Conservation (phyloP, 1,284 basidiomycete species). For the Mycena sp. region DNA sequence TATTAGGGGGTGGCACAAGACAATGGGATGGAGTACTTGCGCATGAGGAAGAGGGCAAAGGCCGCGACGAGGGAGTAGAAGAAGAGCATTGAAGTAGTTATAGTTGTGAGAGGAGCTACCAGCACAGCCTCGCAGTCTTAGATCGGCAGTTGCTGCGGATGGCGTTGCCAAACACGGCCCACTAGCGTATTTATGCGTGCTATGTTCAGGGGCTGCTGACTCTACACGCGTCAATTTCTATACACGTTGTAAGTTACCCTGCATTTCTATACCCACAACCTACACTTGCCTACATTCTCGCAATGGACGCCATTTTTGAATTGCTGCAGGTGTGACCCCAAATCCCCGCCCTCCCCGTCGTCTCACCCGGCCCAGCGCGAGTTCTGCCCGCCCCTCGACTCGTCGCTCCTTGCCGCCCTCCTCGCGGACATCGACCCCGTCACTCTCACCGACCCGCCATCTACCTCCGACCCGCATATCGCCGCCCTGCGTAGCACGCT, state of each 20-base stretch:
- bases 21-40: conserved; percentile 51
- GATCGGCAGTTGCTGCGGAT: too few relatives aligned
- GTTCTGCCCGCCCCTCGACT: conserved; percentile 80
- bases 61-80: conserved; percentile 68
- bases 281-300: neutral
- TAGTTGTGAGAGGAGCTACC: too few relatives aligned
- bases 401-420: conserved; percentile 73
- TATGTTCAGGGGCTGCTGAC: too few relatives aligned
- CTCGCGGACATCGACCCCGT: conserved; percentile 59
- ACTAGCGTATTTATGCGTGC: too few relatives aligned
- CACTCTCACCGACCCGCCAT: conserved; percentile 24
- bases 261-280: conserved; percentile 8
- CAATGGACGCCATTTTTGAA: conserved; percentile 33
- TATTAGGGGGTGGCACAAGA: conserved; percentile 17
- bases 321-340: conserved; percentile 35
- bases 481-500: conserved; percentile 54
- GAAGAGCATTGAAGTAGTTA: conserved; percentile 16
- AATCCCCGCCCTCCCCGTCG: neutral
- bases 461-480: conserved; percentile 42
- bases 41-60: conserved; percentile 67
- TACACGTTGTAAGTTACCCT: too few relatives aligned
- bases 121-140: too few relatives aligned
- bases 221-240: too few relatives aligned
- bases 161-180: too few relatives aligned
- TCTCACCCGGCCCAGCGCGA: conserved; percentile 55